phyloP scores from a whole-genome alignment of 73 alveolate species.

The Paraurostyla sp. region DNA sequence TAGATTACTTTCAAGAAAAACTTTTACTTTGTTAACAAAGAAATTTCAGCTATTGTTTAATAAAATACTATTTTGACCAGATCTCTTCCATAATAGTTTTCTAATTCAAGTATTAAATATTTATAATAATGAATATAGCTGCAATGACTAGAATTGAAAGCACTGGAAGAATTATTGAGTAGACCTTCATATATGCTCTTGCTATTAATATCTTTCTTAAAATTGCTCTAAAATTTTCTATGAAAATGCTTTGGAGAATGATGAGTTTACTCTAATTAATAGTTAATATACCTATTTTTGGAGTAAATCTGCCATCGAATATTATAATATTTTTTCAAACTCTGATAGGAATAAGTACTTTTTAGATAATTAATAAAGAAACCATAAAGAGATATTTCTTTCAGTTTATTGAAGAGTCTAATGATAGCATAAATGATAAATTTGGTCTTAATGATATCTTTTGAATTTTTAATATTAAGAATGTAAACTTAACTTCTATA shows the following conservation, averaged over 20 bases:
- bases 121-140: background rate
- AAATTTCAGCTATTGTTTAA: background rate
- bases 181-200: background rate
- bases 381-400: background rate
- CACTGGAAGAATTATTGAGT: background rate
- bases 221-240: background rate
- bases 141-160: background rate
- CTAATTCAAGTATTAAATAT: background rate
- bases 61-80: background rate
- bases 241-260: conserved; percentile 43
- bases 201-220: background rate
- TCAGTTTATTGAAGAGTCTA: background rate
- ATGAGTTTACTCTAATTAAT: background rate
- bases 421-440: background rate
- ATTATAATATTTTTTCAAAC: background rate
- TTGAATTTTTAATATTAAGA: background rate
- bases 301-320: conserved; percentile 25
- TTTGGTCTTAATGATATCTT: background rate
- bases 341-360: background rate
- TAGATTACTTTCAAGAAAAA: background rate
- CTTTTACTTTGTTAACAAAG: background rate
- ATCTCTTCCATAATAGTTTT: background rate
- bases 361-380: background rate
- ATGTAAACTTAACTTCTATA: background rate
- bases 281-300: background rate